Base-by-base conservation (phyloP, 495 filamentous ascomycete species). In the Hypoxylon crocopeplum region DNA sequence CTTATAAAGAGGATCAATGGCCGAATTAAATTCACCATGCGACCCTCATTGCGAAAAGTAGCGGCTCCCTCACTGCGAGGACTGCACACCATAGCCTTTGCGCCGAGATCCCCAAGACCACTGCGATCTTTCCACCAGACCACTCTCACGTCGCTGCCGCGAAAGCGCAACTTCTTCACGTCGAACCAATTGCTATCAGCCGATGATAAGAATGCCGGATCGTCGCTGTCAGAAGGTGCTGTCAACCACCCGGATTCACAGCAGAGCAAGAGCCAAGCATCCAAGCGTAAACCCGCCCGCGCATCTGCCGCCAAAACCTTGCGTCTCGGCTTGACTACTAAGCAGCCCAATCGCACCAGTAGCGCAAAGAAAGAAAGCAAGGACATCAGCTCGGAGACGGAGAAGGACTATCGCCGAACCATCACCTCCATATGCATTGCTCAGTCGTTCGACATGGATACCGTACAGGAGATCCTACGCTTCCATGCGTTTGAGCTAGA, bases 371-470 rank as follows among this genome's bases (percentile, higher is more conserved):
- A 65, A 49, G 37, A 53, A 10, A 39, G 30, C 10, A 38, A 53
- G 10, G 44, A 41, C 10, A 32, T 22, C 15, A 7, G 12, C 1
- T 20, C 56, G 13, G 64, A 68, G 33, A 46, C 55, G n/a, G n/a
- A n/a, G n/a, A n/a, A n/a, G 6, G 68, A 70, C 33, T 70, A 67
- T 13, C 68, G 46, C 48, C 74, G 88, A 75, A 83, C 78, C 48
- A 86, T 97, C 32, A 90, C 85, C 22, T 92, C 92, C 2, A 88
- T 92, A 63, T 92, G 91, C 62, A 86, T 91, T 2, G 91, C 92
- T 16, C 91, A 96, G 69, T 86, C 89, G 66, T 96, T 94, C 74
- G 81, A 94, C 64, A 89, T 96, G 74, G 79, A 83, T 60, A 75
- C 78, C 46, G 89, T 90, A 3, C 80, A 84, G 46, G 83, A 86